Evolutionary conservation across 169 alveolate genomes (phyloP).

Genomic region (Plasmodium coatneyi): DNA sequence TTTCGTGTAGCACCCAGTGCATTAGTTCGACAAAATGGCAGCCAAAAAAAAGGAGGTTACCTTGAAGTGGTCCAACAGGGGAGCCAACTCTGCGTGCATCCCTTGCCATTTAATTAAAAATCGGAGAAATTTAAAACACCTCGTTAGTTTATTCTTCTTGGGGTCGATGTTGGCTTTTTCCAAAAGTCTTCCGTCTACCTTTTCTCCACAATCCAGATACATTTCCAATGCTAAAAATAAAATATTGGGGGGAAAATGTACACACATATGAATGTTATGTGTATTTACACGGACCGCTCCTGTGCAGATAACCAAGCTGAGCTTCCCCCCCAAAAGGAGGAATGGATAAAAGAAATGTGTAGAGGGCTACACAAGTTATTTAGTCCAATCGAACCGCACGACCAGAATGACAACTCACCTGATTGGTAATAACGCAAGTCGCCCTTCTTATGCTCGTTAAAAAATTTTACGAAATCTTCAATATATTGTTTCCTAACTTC

Average conservation of each 20-base stretch:
- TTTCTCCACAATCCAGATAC: constrained; percentile 31
- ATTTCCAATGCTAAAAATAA: constrained; percentile 45
- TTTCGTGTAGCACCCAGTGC: neutral
- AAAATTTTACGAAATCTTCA: constrained; percentile 26
- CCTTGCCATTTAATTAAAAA: constrained; percentile 28
- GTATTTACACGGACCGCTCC: neutral
- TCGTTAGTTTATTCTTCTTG: constrained; percentile 50
- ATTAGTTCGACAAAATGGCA: neutral
- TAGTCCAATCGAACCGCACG: neutral
- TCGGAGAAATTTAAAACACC: constrained; percentile 65
- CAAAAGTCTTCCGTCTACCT: constrained; percentile 21
- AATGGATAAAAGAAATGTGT: neutral
- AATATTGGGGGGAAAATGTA: neutral
- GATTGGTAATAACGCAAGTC: constrained; percentile 60
- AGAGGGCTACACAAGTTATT: neutral
- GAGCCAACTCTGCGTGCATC: constrained; percentile 7
- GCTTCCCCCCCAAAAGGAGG: neutral
- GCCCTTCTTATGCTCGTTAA: constrained; percentile 37
- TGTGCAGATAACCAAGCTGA: neutral
- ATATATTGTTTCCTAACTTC: constrained; percentile 33
- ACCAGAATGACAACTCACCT: constrained; percentile 2
- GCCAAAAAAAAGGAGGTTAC: neutral
- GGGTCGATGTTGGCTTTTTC: constrained; percentile 8
- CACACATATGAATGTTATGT: neutral
- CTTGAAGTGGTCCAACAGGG: constrained; percentile 17